These are phyloP conservation scores for Spizellomyces sp. DNA, from an alignment of 192 early-diverging fungal genomes.

Conservation along the genomic window DNA sequence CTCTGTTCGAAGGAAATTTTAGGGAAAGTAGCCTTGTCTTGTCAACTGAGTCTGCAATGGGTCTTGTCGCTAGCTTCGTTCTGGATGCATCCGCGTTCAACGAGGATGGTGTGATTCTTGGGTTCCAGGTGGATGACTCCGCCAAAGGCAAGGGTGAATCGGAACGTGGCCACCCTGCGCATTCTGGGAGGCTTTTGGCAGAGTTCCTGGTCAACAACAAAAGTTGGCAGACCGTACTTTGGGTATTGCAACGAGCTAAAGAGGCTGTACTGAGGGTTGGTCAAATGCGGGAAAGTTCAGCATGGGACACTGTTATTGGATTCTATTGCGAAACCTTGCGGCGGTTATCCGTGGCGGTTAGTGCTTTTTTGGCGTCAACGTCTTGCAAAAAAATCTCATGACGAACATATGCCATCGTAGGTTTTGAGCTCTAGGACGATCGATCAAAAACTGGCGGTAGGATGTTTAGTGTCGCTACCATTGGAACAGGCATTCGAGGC, in stretches of 20 bases:
- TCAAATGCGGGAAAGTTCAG: conserved; percentile 1
- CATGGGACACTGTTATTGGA: conserved; percentile 12
- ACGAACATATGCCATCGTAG: too few relatives aligned
- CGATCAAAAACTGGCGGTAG: conserved; percentile 49
- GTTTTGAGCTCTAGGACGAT: conserved; percentile 37
- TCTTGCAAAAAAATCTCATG: too few relatives aligned
- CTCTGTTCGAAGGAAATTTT: conserved; percentile 56
- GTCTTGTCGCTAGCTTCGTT: conserved; percentile 38
- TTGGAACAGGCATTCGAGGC: conserved; percentile 36
- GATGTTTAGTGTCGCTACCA: conserved; percentile 40
- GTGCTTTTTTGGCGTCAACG: too few relatives aligned
- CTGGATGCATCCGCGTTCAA: conserved; percentile 27
- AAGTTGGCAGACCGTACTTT: conserved; percentile 34
- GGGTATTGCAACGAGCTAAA: conserved; percentile 37
- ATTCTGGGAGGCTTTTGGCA: conserved; percentile 38
- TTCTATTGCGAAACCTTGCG: conserved; percentile 11
- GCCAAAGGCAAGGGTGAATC: conserved; percentile 33
- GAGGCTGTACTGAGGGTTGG: conserved; percentile 30
- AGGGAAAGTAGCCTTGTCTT: conserved; percentile 64
- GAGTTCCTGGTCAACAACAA: conserved; percentile 40
- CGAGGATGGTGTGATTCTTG: background rate
- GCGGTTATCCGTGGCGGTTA: conserved; percentile 28
- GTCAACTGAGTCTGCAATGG: conserved; percentile 58
- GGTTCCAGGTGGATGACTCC: conserved; percentile 13
- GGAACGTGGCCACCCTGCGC: conserved; percentile 19